Conservation (phyloP, 139 green algal genomes). For the Chlamydomonas schloesseri region DNA sequence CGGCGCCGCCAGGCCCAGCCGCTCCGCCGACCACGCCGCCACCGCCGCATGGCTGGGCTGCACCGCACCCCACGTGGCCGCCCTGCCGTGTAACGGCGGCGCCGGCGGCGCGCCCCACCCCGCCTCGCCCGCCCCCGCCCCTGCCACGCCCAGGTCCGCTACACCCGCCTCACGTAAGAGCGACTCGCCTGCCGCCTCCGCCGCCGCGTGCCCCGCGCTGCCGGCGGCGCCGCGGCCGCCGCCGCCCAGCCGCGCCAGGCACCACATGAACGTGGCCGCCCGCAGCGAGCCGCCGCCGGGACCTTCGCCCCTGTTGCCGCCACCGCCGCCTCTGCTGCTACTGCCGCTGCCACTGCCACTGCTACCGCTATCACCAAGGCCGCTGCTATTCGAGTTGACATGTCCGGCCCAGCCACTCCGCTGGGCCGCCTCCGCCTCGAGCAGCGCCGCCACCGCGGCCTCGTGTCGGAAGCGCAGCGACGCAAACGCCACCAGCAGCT, state of each 20-base stretch:
- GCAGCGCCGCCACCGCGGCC: not conserved
- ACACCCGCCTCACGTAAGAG: too few species aligned
- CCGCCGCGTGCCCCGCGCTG: not conserved
- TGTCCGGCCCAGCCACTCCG: too few species aligned
- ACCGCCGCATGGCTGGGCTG: not conserved
- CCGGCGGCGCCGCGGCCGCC: not conserved
- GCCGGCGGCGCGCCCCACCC: too few species aligned
- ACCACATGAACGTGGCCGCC: not conserved
- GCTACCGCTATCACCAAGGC: too few species aligned
- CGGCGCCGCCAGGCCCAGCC: not conserved
- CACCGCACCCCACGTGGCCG: not conserved
- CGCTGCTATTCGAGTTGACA: too few species aligned
- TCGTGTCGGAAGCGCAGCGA: not conserved
- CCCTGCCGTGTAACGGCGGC: too few species aligned
- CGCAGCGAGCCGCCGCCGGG: too few species aligned
- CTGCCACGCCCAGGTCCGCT: too few species aligned
- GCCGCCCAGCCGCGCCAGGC: not conserved
- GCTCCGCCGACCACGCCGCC: conserved; percentile 28
- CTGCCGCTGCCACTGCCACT: too few species aligned
- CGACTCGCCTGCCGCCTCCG: not conserved
- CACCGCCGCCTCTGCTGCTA: too few species aligned
- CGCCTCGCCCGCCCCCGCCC: too few species aligned
- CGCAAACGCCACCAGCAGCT: conserved; percentile 32
- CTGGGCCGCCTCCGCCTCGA: not conserved
- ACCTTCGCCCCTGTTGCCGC: too few species aligned